These are phyloP conservation scores for Ophiostoma sp. DNA, from an alignment of 2,329 filamentous ascomycete species.

Conservation along the genomic window DNA sequence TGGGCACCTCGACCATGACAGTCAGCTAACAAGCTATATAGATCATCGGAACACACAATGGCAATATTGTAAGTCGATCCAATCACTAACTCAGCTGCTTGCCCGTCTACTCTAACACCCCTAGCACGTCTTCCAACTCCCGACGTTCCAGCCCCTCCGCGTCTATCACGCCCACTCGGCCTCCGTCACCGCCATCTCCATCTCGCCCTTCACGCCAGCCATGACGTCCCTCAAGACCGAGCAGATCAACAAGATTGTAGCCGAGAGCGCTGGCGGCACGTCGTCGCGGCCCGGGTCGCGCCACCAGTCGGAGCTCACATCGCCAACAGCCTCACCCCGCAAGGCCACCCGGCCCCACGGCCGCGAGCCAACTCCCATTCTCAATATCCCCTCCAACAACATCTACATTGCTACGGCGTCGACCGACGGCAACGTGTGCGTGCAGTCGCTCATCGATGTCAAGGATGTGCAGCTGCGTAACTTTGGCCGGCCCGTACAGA, in stretches of 20 bases:
- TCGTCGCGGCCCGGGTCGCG: conserved; percentile 33
- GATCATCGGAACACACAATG: conserved; percentile 93
- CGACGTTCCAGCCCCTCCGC: conserved; percentile 72
- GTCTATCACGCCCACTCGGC: conserved; percentile 91
- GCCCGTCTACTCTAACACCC: conserved; percentile 24
- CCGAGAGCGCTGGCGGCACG: conserved; percentile 35
- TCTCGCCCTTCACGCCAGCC: conserved; percentile 73
- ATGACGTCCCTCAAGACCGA: conserved; percentile 43
- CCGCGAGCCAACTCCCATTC: conserved; percentile 52
- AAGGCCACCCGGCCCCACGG: conserved; percentile 41
- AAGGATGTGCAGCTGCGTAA: conserved; percentile 90
- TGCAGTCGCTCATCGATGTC: conserved; percentile 77
- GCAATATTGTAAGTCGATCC: conserved; percentile 69
- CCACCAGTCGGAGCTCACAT: conserved; percentile 37
- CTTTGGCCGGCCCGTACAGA: conserved; percentile 86
- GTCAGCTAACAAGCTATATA: conserved; percentile 34
- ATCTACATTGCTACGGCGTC: conserved; percentile 93
- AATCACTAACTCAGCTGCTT: background rate
- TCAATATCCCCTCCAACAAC: conserved; percentile 75
- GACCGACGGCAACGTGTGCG: conserved; percentile 90
- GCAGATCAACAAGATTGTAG: conserved; percentile 33
- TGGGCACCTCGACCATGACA: background rate
- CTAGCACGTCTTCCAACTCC: conserved; percentile 79
- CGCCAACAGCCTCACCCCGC: conserved; percentile 49
- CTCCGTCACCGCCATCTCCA: conserved; percentile 81